Evolutionary conservation across 106 monocot genomes (phyloP).

Genomic region (Dioscorea dumetorum): DNA sequence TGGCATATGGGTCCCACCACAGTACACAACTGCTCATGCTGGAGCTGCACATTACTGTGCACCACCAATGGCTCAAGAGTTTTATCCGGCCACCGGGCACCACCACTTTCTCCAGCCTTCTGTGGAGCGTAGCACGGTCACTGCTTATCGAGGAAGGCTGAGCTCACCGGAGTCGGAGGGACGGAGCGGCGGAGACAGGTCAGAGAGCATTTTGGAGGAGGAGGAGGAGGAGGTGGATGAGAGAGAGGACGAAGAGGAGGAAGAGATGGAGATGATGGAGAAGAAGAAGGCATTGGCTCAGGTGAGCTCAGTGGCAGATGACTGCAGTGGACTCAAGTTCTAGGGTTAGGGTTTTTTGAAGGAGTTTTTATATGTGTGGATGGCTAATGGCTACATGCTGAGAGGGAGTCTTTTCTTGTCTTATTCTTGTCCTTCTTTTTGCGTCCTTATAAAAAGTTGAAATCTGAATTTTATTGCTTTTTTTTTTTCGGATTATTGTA

Average conservation of each 20-base stretch:
- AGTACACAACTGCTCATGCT: conserved; percentile 56
- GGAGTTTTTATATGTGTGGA: too few species aligned
- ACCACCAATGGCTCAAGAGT: conserved; percentile 34
- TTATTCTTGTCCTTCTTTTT: too few species aligned
- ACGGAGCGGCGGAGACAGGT: conserved; percentile 33
- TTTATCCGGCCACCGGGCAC: conserved; percentile 29
- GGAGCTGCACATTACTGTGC: conserved; percentile 41
- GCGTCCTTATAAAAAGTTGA: too few species aligned
- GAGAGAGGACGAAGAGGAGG: conserved; percentile 23
- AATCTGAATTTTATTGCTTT: too few species aligned
- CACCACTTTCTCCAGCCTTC: neutral
- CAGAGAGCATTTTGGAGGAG: conserved; percentile 68
- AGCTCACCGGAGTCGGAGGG: conserved; percentile 32
- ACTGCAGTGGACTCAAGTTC: too few species aligned
- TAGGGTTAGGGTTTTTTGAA: too few species aligned
- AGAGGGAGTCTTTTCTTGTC: too few species aligned
- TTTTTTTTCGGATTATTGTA: too few species aligned
- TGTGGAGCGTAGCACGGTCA: conserved; percentile 5
- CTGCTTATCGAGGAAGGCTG: conserved; percentile 3
- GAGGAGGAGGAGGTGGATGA: conserved; percentile 21
- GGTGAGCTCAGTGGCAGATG: too few species aligned
- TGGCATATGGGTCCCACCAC: conserved; percentile 89
- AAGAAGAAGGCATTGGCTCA: neutral
- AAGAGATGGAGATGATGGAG: conserved; percentile 3
- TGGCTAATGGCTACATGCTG: too few species aligned